Evolutionary conservation across 2,329 filamentous ascomycete species (phyloP).

Genomic region (Fusarium sarcochroum): DNA sequence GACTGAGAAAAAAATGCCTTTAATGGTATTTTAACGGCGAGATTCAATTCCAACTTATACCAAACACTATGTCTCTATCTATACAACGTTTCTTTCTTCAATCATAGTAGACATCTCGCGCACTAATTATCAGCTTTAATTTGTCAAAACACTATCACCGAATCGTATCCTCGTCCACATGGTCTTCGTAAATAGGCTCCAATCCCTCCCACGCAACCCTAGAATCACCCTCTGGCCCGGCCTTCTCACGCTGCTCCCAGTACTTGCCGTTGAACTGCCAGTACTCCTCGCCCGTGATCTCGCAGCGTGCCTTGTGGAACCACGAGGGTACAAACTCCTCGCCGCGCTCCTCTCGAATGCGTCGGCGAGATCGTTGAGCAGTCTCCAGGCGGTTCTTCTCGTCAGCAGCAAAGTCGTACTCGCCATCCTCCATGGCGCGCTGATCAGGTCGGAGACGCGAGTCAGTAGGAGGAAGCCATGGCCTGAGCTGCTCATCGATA

Average conservation of each 20-base stretch:
- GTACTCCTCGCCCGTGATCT: constrained; percentile 87
- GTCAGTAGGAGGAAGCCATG: constrained; percentile 90
- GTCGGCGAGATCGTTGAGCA: constrained; percentile 83
- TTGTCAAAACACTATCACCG: constrained; percentile 11
- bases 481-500: constrained; percentile 82
- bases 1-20: not conserved
- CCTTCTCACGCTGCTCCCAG: constrained; percentile 81
- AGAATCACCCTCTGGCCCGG: constrained; percentile 69
- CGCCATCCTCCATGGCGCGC: constrained; percentile 97
- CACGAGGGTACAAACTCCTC: constrained; percentile 88
- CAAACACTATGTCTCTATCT: constrained; percentile 17
- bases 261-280: constrained; percentile 93
- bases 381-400: constrained; percentile 97
- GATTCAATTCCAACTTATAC: constrained; percentile 16
- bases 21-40: not conserved
- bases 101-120: not conserved
- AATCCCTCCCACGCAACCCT: constrained; percentile 74
- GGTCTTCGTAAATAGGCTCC: constrained; percentile 78
- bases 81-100: not conserved
- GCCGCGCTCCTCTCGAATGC: constrained; percentile 80
- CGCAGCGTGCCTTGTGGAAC: constrained; percentile 82
- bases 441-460: constrained; percentile 94
- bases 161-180: constrained; percentile 31
- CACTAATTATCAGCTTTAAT: constrained; percentile 8
- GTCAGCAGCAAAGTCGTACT: constrained; percentile 91